Percentiles rank a stretch among this genome's conserved stretches.
Conservation (phyloP, 352 stramenopile genomes). For the Phytophthora pini region DNA sequence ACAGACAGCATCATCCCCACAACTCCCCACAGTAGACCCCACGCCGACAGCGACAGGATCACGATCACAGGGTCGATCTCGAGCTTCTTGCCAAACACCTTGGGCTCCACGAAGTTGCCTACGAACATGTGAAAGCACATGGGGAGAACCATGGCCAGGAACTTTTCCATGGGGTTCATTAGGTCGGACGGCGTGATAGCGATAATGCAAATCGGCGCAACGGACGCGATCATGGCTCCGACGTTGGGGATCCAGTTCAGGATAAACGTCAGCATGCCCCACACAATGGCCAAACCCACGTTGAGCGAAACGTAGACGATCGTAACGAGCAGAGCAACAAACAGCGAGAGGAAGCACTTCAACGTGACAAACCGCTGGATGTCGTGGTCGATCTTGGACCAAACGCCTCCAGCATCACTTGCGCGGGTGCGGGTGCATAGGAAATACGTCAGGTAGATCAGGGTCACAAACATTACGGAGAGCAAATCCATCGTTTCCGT, state of each 20-base stretch:
- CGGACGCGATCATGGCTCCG: conserved; percentile 87
- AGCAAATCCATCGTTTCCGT: conserved; percentile 91
- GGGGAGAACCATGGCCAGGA: conserved; percentile 81
- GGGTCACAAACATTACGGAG: conserved; percentile 91
- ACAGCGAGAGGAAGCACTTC: conserved; percentile 90
- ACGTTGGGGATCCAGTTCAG: conserved; percentile 92
- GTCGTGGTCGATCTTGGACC: conserved; percentile 90
- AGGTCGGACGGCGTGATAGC: conserved; percentile 82
- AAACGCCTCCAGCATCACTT: conserved; percentile 84
- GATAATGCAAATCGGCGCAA: conserved; percentile 87
- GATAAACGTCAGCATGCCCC: conserved; percentile 90
- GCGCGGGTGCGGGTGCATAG: conserved; percentile 84
- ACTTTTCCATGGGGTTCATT: conserved; percentile 92
- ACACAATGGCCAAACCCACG: conserved; percentile 86
- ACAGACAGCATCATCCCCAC: conserved; percentile 92
- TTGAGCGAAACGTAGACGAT: conserved; percentile 92
- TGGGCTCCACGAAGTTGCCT: conserved; percentile 90
- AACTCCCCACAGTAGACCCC: conserved; percentile 85
- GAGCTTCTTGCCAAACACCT: conserved; percentile 87
- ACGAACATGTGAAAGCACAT: conserved; percentile 93
- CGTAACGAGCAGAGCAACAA: conserved; percentile 87
- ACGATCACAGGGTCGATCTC: conserved; percentile 90
- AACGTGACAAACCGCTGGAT: conserved; percentile 90
- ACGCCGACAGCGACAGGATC: conserved; percentile 88
- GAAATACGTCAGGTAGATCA: conserved; percentile 92